phyloP scores from a whole-genome alignment of 1,139 yeast species.

The Kodamaea arcana region DNA sequence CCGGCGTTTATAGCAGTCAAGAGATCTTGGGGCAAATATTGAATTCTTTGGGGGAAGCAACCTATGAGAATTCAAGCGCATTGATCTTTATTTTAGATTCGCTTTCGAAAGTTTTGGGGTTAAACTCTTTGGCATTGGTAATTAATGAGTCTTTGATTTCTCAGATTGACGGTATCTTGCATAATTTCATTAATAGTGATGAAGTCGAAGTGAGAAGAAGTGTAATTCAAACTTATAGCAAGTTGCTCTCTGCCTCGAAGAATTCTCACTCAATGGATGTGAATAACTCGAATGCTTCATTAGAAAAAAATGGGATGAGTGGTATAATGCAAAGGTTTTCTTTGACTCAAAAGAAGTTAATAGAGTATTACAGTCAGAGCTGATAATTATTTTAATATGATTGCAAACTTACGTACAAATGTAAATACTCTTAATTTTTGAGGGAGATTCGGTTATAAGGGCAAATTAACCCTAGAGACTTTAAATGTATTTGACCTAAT shows the following conservation, averaged over 20 bases:
- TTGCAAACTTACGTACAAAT: too few species aligned
- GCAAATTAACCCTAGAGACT: too few species aligned
- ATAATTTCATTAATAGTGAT: slow-evolving; percentile 23
- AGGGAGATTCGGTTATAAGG: too few species aligned
- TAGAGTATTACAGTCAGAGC: slow-evolving; percentile 32
- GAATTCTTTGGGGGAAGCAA: slow-evolving; percentile 9
- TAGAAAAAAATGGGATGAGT: slow-evolving; percentile 16
- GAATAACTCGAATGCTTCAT: slow-evolving; percentile 5
- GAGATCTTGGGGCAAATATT: slow-evolving; percentile 16
- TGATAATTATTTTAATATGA: neutral
- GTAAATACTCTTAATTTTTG: too few species aligned
- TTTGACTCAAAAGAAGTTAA: slow-evolving; percentile 32
- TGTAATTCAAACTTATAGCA: slow-evolving; percentile 41
- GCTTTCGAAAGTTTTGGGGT: slow-evolving; percentile 20
- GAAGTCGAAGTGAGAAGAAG: slow-evolving; percentile 39
- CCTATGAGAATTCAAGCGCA: neutral
- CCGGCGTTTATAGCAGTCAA: slow-evolving; percentile 22
- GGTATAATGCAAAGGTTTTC: slow-evolving; percentile 24
- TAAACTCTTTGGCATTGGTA: slow-evolving; percentile 15
- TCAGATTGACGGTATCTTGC: slow-evolving; percentile 27
- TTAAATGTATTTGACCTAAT: too few species aligned
- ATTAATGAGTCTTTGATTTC: slow-evolving; percentile 20
- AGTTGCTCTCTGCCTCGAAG: slow-evolving; percentile 22
- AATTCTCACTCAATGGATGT: slow-evolving; percentile 6
- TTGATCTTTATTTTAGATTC: slow-evolving; percentile 20